A percentile compares a stretch with the other conserved stretches of the same genome.
phyloP scores from a whole-genome alignment of 2,329 filamentous ascomycete genomes.

The Sporothrix schenckii region DNA sequence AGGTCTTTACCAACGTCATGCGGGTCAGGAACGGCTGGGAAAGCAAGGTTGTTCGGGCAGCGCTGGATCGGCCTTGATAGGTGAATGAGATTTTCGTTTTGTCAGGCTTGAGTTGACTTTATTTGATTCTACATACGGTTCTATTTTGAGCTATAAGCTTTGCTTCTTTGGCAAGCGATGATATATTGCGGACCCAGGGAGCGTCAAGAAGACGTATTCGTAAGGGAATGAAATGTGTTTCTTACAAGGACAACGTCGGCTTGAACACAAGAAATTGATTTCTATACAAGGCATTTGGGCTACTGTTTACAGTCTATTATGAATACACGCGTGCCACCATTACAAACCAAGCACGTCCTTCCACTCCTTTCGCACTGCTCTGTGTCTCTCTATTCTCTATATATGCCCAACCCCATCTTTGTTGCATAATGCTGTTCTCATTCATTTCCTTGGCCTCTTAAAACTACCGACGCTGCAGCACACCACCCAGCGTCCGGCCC shows the following conservation, averaged over 20 bases:
- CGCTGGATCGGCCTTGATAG: conserved; percentile 21
- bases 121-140: background rate
- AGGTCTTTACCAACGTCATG: conserved; percentile 26
- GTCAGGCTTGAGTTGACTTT: too few species aligned
- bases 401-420: background rate
- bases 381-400: background rate
- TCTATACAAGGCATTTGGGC: background rate
- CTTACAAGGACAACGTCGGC: too few species aligned
- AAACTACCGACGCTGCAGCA: conserved; percentile 48
- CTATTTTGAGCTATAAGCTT: background rate
- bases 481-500: conserved; percentile 66
- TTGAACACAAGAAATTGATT: background rate
- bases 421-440: background rate
- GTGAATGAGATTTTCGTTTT: background rate
- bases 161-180: background rate
- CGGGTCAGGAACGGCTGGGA: conserved; percentile 32
- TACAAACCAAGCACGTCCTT: background rate
- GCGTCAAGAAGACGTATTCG: background rate
- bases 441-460: conserved; percentile 36
- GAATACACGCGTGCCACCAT: background rate
- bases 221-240: background rate
- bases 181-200: background rate
- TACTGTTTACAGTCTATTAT: conserved; percentile 21
- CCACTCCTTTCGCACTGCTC: background rate
- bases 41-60: conserved; percentile 27